Evolutionary conservation across 176 grass and related monocot species (phyloP).

Genomic region (Bromus sterilis): DNA sequence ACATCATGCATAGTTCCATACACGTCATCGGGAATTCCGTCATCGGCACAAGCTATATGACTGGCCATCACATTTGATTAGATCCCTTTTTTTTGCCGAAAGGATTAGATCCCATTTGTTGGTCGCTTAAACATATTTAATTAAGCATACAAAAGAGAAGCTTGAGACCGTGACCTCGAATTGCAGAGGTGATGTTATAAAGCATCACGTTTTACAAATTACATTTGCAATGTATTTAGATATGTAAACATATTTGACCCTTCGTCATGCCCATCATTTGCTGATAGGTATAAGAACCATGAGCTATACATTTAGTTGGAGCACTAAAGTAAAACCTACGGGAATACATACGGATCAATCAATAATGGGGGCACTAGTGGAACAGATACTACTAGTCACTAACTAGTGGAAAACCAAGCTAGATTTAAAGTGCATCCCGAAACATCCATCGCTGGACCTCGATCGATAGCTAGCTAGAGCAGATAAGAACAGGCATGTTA

Average conservation of each 20-base stretch:
- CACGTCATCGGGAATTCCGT: neutral
- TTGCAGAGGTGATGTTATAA: neutral
- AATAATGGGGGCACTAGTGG: neutral
- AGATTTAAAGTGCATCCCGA: neutral
- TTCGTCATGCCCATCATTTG: too few species aligned
- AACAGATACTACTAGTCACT: neutral
- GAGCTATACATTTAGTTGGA: neutral
- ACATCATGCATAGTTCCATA: slow-evolving; percentile 3
- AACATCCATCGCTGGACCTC: neutral
- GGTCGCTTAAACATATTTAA: neutral
- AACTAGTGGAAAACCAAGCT: neutral
- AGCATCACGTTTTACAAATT: too few species aligned
- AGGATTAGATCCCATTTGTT: too few species aligned
- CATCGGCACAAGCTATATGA: neutral
- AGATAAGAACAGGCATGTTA: slow-evolving; percentile 27
- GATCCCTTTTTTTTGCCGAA: too few species aligned
- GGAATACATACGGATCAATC: neutral
- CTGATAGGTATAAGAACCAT: neutral
- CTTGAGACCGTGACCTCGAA: neutral
- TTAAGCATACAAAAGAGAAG: neutral
- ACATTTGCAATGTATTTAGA: too few species aligned
- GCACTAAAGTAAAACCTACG: neutral
- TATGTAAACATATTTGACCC: too few species aligned
- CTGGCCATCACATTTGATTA: neutral
- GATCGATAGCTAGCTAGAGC: too few species aligned